Percentiles rank a stretch among this genome's conserved stretches.
Conservation (phyloP, 1,284 basidiomycete genomes). For the Malassezia dermatis region DNA sequence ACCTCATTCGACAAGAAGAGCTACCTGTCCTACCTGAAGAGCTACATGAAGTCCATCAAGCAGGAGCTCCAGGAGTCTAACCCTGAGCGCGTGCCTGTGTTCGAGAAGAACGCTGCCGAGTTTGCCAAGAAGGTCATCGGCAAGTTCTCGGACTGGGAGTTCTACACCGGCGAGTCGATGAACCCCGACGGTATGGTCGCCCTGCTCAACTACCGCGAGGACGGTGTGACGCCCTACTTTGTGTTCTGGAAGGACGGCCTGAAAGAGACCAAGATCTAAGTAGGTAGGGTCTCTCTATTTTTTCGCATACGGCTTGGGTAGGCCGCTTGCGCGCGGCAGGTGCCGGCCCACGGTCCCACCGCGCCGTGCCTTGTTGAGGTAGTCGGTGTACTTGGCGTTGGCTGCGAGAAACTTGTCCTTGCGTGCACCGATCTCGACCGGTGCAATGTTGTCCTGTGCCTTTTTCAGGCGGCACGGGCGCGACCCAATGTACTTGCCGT, state of each 20-base stretch:
- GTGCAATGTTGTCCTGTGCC: conserved; percentile 33
- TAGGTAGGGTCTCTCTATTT: conserved; percentile 12
- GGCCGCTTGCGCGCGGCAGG: conserved; percentile 22
- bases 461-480: conserved; percentile 43
- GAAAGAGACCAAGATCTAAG: conserved; percentile 46
- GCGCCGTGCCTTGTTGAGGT: conserved; percentile 32
- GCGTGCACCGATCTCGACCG: conserved; percentile 37
- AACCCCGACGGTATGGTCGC: conserved; percentile 50
- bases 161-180: conserved; percentile 67
- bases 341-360: conserved; percentile 41
- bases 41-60: conserved; percentile 75
- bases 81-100: conserved; percentile 63
- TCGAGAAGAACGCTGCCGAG: conserved; percentile 68
- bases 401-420: conserved; percentile 41
- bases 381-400: conserved; percentile 30
- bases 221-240: conserved; percentile 59
- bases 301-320: conserved; percentile 23
- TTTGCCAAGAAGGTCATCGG: conserved; percentile 61
- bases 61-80: conserved; percentile 51
- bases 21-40: conserved; percentile 75
- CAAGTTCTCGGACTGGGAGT: conserved; percentile 85
- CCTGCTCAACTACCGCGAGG: conserved; percentile 52
- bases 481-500: conserved; percentile 57
- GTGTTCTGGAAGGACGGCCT: conserved; percentile 48
- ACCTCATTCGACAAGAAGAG: conserved; percentile 87